phyloP scores from a whole-genome alignment of 177 flowering plant genomes.

The Telopea speciosissima region DNA sequence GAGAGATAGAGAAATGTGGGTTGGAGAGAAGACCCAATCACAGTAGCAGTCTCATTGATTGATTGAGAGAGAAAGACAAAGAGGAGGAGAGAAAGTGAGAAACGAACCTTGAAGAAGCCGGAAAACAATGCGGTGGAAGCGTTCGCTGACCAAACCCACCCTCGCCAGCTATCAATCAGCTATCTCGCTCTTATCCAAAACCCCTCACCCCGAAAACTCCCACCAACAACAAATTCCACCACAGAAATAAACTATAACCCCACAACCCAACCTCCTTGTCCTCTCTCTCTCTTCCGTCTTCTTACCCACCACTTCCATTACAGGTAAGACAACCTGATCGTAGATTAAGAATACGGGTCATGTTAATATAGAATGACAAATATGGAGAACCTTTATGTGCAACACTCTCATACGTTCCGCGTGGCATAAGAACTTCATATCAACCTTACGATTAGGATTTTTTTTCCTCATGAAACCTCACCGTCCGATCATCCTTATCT shows the following conservation, averaged over 20 bases:
- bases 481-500: too few relatives aligned
- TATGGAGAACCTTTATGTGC: too few relatives aligned
- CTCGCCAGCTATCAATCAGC: constrained; percentile 5
- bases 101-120: constrained; percentile 8
- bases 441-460: neutral
- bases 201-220: neutral
- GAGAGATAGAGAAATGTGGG: constrained; percentile 1
- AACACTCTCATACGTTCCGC: too few relatives aligned
- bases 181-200: neutral
- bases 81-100: too few relatives aligned
- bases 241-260: neutral
- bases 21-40: neutral
- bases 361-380: neutral
- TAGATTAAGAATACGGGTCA: neutral
- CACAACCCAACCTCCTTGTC: neutral
- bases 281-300: neutral
- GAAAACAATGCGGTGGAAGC: constrained; percentile 18
- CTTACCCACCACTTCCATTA: neutral
- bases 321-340: neutral
- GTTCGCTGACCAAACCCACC: constrained; percentile 10
- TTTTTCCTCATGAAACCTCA: too few relatives aligned
- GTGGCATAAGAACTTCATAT: neutral
- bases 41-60: neutral
- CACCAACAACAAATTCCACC: constrained; percentile 4
- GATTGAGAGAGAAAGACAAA: neutral